Percentiles rank a stretch among this genome's conserved stretches.
These are phyloP conservation scores for Annulohypoxylon moriforme DNA, from an alignment of 495 filamentous ascomycete species.

Conservation along the genomic window DNA sequence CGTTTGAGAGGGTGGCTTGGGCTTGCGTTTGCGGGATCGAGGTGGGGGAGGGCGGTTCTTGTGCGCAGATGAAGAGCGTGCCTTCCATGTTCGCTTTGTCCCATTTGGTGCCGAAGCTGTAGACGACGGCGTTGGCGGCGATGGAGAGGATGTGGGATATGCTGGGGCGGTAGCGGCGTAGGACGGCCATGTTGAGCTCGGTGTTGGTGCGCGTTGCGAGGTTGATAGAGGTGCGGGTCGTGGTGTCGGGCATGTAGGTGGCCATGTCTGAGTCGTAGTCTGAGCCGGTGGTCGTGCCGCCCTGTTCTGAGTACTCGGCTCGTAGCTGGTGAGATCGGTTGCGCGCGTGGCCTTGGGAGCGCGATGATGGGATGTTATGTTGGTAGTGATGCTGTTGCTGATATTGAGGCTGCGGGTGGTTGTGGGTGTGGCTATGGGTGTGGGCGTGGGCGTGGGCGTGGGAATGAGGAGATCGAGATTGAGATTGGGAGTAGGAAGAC, in stretches of 20 bases:
- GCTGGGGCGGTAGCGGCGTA: constrained; percentile 77
- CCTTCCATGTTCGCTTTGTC: constrained; percentile 83
- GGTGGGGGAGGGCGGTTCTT: constrained; percentile 45
- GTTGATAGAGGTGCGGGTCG: constrained; percentile 31
- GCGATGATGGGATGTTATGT: constrained; percentile 36
- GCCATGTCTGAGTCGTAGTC: constrained; percentile 70
- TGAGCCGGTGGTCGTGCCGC: constrained; percentile 54
- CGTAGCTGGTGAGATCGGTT: constrained; percentile 43
- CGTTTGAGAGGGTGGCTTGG: constrained; percentile 40
- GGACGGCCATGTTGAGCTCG: constrained; percentile 83
- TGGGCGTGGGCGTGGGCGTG: constrained; percentile 24
- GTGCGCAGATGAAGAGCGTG: constrained; percentile 81
- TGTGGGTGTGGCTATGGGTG: constrained; percentile 25
- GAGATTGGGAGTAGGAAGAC: constrained; percentile 5
- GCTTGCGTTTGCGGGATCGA: constrained; percentile 24
- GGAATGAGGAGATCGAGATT: constrained; percentile 18
- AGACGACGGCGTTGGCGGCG: constrained; percentile 82
- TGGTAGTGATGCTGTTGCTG: constrained; percentile 53
- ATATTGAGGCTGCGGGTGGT: constrained; percentile 42
- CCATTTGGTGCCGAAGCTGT: constrained; percentile 78
- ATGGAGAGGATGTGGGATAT: constrained; percentile 76
- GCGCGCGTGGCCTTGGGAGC: constrained; percentile 31
- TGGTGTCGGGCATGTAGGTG: no score
- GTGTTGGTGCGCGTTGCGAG: constrained; percentile 73
- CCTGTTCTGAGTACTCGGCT: constrained; percentile 25